phyloP scores from a whole-genome alignment of 768 basidiomycete species.

The Pisolithus marmoratus region DNA sequence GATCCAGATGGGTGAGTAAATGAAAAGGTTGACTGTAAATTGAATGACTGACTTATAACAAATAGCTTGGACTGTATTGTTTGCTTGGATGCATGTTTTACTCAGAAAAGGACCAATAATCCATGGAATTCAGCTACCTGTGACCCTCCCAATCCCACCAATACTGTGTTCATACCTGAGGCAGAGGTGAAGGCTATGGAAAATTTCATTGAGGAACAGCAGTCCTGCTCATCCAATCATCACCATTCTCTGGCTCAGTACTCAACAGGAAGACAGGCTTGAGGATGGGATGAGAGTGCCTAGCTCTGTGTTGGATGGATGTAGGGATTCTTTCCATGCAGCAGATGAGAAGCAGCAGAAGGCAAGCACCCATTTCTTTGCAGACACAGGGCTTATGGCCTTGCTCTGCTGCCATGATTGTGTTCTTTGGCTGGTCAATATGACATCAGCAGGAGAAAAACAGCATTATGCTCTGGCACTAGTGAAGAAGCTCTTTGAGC shows the following conservation, averaged over 20 bases:
- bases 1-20: neutral
- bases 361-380: slow-evolving; percentile 14
- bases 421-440: slow-evolving; percentile 14
- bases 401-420: slow-evolving; percentile 13
- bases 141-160: neutral
- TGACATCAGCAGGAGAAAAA: slow-evolving; percentile 13
- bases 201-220: neutral
- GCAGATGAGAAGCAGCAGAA: slow-evolving; percentile 10
- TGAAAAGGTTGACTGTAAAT: neutral
- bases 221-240: neutral
- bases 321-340: slow-evolving; percentile 24
- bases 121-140: slow-evolving; percentile 4
- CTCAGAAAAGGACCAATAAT: slow-evolving; percentile 22
- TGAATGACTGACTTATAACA: neutral
- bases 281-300: slow-evolving; percentile 23
- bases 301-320: slow-evolving; percentile 27
- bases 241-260: neutral
- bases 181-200: slow-evolving; percentile 16
- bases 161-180: slow-evolving; percentile 11
- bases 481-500: neutral
- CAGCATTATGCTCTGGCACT: slow-evolving; percentile 11
- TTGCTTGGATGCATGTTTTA: slow-evolving; percentile 31
- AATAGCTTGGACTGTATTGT: slow-evolving; percentile 23
- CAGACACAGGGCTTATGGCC: slow-evolving; percentile 14
- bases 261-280: slow-evolving; percentile 5